Conservation (phyloP, 2,329 filamentous ascomycete species). For the Dactylellina sp. region DNA sequence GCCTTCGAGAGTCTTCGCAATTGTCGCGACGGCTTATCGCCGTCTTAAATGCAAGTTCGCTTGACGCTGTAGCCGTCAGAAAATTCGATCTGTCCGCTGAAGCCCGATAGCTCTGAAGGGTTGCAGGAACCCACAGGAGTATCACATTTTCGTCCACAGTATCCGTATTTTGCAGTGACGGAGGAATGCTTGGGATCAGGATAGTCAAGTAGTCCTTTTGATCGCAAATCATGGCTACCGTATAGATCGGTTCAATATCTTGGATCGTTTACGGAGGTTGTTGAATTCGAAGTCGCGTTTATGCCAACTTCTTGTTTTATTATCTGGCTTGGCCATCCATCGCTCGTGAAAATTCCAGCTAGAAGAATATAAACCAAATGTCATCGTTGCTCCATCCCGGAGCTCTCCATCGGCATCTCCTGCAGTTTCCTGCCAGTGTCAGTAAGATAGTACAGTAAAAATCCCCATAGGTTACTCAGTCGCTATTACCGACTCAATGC, state of each 20-base stretch:
- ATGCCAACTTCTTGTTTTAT: neutral
- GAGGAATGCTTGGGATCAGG: neutral
- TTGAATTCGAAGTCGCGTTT: neutral
- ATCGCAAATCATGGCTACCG: neutral
- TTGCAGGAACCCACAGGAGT: constrained; percentile 18
- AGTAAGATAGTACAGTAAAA: constrained; percentile 36
- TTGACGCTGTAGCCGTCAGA: constrained; percentile 51
- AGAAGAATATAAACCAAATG: constrained; percentile 3
- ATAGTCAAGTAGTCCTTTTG: neutral
- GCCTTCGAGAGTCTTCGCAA: constrained; percentile 15
- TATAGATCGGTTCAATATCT: too few relatives aligned
- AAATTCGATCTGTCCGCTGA: constrained; percentile 13
- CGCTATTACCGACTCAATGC: constrained; percentile 26
- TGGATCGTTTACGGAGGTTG: too few relatives aligned
- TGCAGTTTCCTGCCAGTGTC: constrained; percentile 16
- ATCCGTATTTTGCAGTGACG: neutral
- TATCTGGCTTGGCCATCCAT: neutral
- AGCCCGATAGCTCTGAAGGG: constrained; percentile 16
- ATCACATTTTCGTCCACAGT: constrained; percentile 21
- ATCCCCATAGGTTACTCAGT: constrained; percentile 51
- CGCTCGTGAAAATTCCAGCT: neutral
- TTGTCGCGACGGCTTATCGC: constrained; percentile 29
- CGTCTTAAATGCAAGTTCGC: constrained; percentile 38
- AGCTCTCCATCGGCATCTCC: constrained; percentile 34
- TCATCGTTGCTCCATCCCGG: constrained; percentile 10